Evolutionary conservation across 1,284 basidiomycete genomes (phyloP).

Genomic region (Malassezia restricta): DNA sequence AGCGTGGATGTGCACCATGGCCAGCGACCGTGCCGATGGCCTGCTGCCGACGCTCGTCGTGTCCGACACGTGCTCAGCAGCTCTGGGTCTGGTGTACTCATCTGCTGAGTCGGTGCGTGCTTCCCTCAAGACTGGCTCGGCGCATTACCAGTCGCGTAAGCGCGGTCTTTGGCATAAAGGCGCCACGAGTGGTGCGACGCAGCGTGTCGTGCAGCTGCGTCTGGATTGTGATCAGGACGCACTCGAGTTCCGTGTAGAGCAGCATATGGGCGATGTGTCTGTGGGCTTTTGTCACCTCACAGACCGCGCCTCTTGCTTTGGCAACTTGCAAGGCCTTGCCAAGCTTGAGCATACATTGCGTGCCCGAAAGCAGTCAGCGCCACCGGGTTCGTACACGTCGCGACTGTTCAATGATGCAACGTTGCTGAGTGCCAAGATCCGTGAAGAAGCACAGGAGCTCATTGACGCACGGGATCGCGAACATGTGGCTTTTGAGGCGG

Average conservation of each 20-base stretch:
- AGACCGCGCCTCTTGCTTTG: slow-evolving; percentile 62
- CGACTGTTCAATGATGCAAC: slow-evolving; percentile 71
- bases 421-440: slow-evolving; percentile 80
- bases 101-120: slow-evolving; percentile 74
- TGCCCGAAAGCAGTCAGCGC: slow-evolving; percentile 62
- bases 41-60: slow-evolving; percentile 79
- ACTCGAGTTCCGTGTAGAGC: slow-evolving; percentile 79
- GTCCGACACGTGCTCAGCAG: slow-evolving; percentile 52
- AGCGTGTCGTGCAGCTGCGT: slow-evolving; percentile 69
- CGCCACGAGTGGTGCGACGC: slow-evolving; percentile 84
- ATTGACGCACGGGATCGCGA: slow-evolving; percentile 69
- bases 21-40: slow-evolving; percentile 79
- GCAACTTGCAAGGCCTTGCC: slow-evolving; percentile 59
- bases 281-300: slow-evolving; percentile 76
- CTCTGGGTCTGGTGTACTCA: slow-evolving; percentile 93
- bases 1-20: slow-evolving; percentile 52
- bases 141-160: slow-evolving; percentile 82
- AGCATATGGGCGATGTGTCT: slow-evolving; percentile 55
- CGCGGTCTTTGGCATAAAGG: slow-evolving; percentile 96
- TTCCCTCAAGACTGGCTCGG: slow-evolving; percentile 74
- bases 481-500: slow-evolving; percentile 80
- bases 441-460: slow-evolving; percentile 95
- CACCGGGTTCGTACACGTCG: slow-evolving; percentile 82
- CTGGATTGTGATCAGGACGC: slow-evolving; percentile 88
- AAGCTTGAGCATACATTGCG: slow-evolving; percentile 71